Evolutionary conservation across 768 basidiomycete genomes (phyloP).

Genomic region (Rhodotorula paludigena): DNA sequence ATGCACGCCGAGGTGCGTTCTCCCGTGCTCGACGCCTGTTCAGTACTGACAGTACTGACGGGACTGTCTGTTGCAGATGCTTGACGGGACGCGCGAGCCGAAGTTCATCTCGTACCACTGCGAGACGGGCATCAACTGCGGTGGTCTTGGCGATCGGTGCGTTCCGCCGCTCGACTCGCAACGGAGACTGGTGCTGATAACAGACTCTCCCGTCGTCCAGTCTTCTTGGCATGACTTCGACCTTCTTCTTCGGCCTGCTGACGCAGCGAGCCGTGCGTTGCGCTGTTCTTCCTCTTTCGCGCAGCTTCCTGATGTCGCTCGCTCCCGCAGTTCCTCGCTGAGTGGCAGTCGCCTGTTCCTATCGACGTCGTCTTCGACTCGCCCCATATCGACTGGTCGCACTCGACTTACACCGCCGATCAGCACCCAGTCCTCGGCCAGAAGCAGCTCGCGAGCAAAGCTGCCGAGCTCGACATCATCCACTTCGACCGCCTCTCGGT

Average conservation of each 20-base stretch:
- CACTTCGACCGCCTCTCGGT: constrained; percentile 30
- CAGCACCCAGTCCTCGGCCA: constrained; percentile 21
- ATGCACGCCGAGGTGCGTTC: constrained; percentile 23
- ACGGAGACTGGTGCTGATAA: too few species aligned
- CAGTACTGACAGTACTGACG: too few species aligned
- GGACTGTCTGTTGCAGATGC: constrained; percentile 15
- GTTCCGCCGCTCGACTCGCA: background rate
- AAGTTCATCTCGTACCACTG: constrained; percentile 35
- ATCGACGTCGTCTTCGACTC: constrained; percentile 37
- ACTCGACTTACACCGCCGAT: constrained; percentile 24
- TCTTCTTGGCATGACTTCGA: constrained; percentile 35
- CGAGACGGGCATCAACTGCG: constrained; percentile 37
- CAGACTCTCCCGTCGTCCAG: background rate
- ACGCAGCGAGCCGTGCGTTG: constrained; percentile 27
- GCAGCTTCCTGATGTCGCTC: background rate
- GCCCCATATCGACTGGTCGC: constrained; percentile 32
- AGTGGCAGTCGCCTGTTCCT: constrained; percentile 35
- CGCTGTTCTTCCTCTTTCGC: too few species aligned
- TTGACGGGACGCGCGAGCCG: constrained; percentile 11
- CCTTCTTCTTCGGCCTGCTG: constrained; percentile 35
- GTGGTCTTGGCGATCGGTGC: constrained; percentile 33
- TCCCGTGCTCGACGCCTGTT: background rate
- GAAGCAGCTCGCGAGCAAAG: constrained; percentile 3
- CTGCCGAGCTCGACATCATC: constrained; percentile 34
- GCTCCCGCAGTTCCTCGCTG: constrained; percentile 21